A percentile compares a stretch with the other conserved stretches of the same genome.
Conservation (phyloP, 2,329 filamentous ascomycete species). For the Fusarium pseudonygamai region DNA sequence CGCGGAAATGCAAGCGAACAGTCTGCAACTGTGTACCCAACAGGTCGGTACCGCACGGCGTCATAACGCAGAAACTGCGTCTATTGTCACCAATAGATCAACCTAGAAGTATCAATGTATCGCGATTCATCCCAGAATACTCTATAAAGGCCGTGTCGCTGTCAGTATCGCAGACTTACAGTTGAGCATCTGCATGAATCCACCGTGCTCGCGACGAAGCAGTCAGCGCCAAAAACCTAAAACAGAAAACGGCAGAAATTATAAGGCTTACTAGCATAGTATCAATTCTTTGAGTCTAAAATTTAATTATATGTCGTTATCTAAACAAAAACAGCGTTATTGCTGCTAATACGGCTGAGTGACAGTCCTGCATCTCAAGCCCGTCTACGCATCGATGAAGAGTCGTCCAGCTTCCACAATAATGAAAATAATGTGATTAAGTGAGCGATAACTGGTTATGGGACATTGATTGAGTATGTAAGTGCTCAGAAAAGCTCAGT, state of each 20-base stretch:
- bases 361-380: background rate
- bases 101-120: background rate
- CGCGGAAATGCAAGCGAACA: background rate
- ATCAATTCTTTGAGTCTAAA: accelerated
- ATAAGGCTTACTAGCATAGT: accelerated
- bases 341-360: background rate
- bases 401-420: background rate
- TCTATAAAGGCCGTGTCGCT: background rate
- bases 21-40: background rate
- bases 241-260: background rate
- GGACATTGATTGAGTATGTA: accelerated
- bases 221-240: background rate
- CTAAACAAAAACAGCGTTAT: accelerated
- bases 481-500: accelerated
- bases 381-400: background rate
- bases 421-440: background rate
- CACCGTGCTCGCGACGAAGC: background rate
- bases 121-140: accelerated
- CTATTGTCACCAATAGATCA: background rate
- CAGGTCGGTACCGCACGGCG: background rate
- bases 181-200: background rate
- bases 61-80: background rate
- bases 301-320: background rate
- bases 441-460: accelerated
- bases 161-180: background rate